Evolutionary conservation across 306 rosid species (phyloP), one percentile per base, ranked within the genome.

Genomic region (Luffa aegyptiaca): DNA sequence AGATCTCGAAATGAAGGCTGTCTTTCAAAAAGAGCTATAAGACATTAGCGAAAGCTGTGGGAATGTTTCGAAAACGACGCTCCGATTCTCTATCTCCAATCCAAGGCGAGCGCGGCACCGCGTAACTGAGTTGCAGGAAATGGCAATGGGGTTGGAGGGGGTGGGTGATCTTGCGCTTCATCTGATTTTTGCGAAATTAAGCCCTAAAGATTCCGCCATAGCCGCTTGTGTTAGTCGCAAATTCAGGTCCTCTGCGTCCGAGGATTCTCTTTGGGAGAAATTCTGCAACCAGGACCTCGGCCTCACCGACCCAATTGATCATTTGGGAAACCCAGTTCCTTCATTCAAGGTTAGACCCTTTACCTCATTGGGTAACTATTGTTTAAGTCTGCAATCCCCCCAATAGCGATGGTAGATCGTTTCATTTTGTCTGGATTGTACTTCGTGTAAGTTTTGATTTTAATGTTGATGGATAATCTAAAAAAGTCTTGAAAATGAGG

Each of bases 91-190:
- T 11, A 65, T 18, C 16, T 2, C 4, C 4, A 37, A 17, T 42
- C 72, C 20, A 14, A 13, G 46, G 17, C 8, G 65, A 59, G 14
- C 31, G 58, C 6, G n/a, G 12, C 21, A 33, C 18, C n/a, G 76
- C 1, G 9, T 48, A 17, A 26, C 58, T 72, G 42, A 72, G 58
- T 13, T 49, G 3, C 6, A 1, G 8, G 45, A 73, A 73, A 6
- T 3, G 3, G 78, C n/a, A 11, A 80, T 87, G 96, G 93, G 55
- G 33, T 82, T 95, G 84, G 97, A 92, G 66, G 79, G 87, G 4
- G 82, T 92, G 20, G 97, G 89, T 9, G 97, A 87, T 91, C 87
- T 92, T n/a, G 93, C 87, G 7, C 75, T 88, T 49, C 82, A 92
- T 51, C 0, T 59, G 5, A 83, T 92, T 78, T 81, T 92, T 0